Evolutionary conservation across 2,329 filamentous ascomycete species (phyloP).

Genomic region (Fusarium aywerte): DNA sequence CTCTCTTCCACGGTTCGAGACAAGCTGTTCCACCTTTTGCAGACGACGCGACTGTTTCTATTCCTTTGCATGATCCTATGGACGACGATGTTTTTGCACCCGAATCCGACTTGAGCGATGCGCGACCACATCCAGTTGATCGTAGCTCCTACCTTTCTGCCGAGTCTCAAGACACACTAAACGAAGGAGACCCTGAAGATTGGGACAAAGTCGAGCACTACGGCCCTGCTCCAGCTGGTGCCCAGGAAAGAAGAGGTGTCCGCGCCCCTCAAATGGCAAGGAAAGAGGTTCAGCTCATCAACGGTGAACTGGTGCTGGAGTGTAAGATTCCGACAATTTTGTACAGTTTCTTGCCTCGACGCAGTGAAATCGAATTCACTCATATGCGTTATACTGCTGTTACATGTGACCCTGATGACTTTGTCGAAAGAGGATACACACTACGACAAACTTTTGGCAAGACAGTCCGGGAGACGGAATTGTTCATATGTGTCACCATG

Average conservation of each 20-base stretch:
- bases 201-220: constrained; percentile 79
- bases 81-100: constrained; percentile 81
- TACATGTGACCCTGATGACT: constrained; percentile 97
- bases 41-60: constrained; percentile 77
- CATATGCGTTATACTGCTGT: constrained; percentile 99
- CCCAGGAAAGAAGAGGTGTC: constrained; percentile 88
- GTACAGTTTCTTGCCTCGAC: constrained; percentile 93
- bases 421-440: constrained; percentile 88
- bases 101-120: constrained; percentile 63
- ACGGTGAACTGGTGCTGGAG: constrained; percentile 95
- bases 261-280: constrained; percentile 87
- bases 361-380: constrained; percentile 95
- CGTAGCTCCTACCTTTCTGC: constrained; percentile 65
- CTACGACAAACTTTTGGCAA: constrained; percentile 88
- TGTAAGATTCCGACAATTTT: constrained; percentile 99
- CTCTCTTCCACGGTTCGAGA: constrained; percentile 75
- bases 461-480: constrained; percentile 87
- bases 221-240: constrained; percentile 85
- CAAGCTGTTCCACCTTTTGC: constrained; percentile 64
- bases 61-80: constrained; percentile 69
- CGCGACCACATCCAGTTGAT: constrained; percentile 62
- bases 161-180: constrained; percentile 65
- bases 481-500: constrained; percentile 98
- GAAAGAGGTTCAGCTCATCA: constrained; percentile 96
- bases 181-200: constrained; percentile 55